Evolutionary conservation across 2,329 filamentous ascomycete species (phyloP), one percentile per base, ranked within the genome.

Genomic region (Penicillium crustosum): DNA sequence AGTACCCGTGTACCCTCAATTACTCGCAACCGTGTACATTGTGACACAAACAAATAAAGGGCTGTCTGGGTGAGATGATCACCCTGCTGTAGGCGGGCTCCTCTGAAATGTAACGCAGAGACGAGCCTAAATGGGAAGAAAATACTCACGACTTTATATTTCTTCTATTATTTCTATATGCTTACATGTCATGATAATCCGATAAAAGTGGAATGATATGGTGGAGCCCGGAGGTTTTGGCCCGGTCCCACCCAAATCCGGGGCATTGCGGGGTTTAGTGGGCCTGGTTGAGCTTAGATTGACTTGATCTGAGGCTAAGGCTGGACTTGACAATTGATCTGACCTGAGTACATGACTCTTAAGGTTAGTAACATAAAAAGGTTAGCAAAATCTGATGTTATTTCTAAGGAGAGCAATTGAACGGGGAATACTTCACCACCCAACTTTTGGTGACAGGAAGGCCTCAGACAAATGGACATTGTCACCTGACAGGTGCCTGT

Each of bases 181-280:
- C 36, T 19, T 25, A 12, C n/a, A 15, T 21, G 6, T 17, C 17
- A 33, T 39, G 36, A 13, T 47, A 19, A 55, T 13, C 15, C 21
- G 45, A 50, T 19, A 35, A 42, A 19, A 47, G 29, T 45, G 33
- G 31, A 56, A 56, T 51, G 47, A 23, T n/a, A 12, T 52, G 31
- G 54, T 57, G 55, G 49, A 57, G 55, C 54, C 43, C 44, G 54
- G 54, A 43, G 45, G 25, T 2, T 50, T 55, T 36, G 33, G 29
- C 29, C 53, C 31, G 55, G 52, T 49, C 45, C 54, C 54, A 56
- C 56, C 21, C 44, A 50, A 58, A 58, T 50, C 52, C 31, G 51
- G 56, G 54, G 55, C 21, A 43, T 57, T 57, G 55, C 43, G 55
- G 56, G 56, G 56, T 57, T 33, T 12, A 47, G 56, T 58, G 51